These are phyloP conservation scores for Mycena leptocephala DNA, from an alignment of 768 basidiomycete species.

Conservation along the genomic window DNA sequence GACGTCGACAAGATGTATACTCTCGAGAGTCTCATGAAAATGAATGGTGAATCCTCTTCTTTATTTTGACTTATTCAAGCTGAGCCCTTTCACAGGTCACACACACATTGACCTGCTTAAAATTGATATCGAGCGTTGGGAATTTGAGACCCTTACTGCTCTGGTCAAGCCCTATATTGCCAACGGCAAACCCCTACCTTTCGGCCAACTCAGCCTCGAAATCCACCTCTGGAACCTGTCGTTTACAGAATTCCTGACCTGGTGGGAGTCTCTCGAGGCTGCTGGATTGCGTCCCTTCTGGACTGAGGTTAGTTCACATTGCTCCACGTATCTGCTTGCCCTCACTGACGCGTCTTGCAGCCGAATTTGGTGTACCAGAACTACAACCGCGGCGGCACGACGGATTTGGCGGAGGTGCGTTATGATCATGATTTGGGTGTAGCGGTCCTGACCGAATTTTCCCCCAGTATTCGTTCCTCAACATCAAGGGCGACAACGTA, in stretches of 20 bases:
- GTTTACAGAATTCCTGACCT: conserved; percentile 71
- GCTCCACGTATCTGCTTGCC: too few relatives aligned
- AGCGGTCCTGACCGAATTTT: conserved; percentile 10
- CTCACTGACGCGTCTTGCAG: conserved; percentile 42
- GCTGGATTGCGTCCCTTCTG: conserved; percentile 83
- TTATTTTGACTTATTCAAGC: not conserved
- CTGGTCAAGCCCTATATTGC: conserved; percentile 65
- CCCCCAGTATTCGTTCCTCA: conserved; percentile 72
- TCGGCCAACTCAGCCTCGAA: conserved; percentile 83
- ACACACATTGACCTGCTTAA: conserved; percentile 83
- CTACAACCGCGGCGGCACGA: conserved; percentile 62
- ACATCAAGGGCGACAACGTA: conserved; percentile 64
- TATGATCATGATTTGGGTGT: not conserved
- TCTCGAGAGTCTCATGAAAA: conserved; percentile 73
- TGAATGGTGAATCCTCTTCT: conserved; percentile 63
- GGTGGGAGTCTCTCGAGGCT: conserved; percentile 80
- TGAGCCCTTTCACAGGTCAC: conserved; percentile 62
- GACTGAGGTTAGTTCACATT: conserved; percentile 62
- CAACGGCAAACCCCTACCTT: conserved; percentile 68
- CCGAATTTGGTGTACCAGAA: conserved; percentile 74
- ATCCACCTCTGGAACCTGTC: conserved; percentile 68
- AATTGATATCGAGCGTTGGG: conserved; percentile 80
- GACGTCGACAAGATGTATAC: conserved; percentile 74
- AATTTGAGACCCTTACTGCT: conserved; percentile 72
- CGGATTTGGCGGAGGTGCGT: conserved; percentile 68